Evolutionary conservation across 148 eudicot species (phyloP).

Genomic region (Salicornia ramosissima): DNA sequence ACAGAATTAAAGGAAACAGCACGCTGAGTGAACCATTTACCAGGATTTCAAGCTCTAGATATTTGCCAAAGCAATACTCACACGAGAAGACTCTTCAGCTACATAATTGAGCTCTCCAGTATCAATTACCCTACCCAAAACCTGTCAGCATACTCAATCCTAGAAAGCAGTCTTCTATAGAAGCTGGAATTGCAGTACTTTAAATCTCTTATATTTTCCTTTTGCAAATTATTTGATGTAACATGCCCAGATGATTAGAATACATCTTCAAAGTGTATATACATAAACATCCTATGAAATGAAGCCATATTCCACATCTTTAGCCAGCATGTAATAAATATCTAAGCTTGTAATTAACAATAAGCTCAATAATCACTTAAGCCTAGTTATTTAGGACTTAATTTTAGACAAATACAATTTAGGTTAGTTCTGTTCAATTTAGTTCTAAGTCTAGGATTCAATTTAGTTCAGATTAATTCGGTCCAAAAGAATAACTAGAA

Average conservation of each 20-base stretch:
- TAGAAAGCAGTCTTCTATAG: neutral
- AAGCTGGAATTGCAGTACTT: neutral
- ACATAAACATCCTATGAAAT: neutral
- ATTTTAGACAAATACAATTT: no score
- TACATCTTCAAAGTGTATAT: neutral
- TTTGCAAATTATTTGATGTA: neutral
- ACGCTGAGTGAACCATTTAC: slow-evolving; percentile 1
- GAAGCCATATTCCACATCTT: neutral
- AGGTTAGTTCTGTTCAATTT: no score
- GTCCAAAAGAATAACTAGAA: neutral
- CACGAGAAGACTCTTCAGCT: slow-evolving; percentile 1
- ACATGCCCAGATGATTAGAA: neutral
- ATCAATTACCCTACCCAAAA: neutral
- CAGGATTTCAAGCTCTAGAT: neutral
- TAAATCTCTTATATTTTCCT: neutral
- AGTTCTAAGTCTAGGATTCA: no score
- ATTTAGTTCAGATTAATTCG: no score
- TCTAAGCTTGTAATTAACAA: neutral
- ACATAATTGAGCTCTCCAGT: neutral
- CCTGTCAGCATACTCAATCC: neutral
- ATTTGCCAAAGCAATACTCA: neutral
- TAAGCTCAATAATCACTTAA: neutral
- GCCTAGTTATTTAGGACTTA: no score
- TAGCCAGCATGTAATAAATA: neutral
- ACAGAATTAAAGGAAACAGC: slow-evolving; percentile 11